Conservation (phyloP, 768 basidiomycete genomes). For the Boletus speciosus region DNA sequence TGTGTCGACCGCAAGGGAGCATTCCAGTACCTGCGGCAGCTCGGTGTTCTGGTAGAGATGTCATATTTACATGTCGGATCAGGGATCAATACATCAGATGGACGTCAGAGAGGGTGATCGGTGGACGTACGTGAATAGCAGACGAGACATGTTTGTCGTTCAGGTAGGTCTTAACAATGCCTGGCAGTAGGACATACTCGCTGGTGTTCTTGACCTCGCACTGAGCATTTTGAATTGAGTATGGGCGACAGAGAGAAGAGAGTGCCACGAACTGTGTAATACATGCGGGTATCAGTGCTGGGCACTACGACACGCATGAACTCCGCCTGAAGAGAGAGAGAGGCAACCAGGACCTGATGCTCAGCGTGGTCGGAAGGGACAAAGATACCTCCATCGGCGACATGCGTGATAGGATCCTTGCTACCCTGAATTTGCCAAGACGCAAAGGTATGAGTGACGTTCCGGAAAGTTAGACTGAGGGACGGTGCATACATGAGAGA, state of each 20-base stretch:
- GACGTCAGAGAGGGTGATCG: not conserved
- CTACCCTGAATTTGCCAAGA: slow-evolving; percentile 4
- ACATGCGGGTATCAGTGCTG: slow-evolving; percentile 15
- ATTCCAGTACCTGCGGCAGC: slow-evolving; percentile 18
- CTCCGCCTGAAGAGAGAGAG: slow-evolving; percentile 17
- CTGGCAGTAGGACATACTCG: slow-evolving; percentile 24
- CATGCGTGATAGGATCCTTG: slow-evolving; percentile 21
- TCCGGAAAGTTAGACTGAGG: not conserved
- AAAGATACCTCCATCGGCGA: slow-evolving; percentile 8
- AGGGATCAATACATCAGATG: not conserved
- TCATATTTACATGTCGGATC: too few species aligned
- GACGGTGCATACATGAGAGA: slow-evolving; percentile 6
- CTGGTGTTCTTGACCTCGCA: slow-evolving; percentile 27
- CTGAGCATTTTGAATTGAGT: slow-evolving; percentile 1
- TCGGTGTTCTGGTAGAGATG: slow-evolving; percentile 6
- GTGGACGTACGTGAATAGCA: slow-evolving; percentile 17
- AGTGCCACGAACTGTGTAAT: slow-evolving; percentile 13
- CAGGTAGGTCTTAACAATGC: slow-evolving; percentile 26
- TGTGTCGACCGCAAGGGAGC: slow-evolving; percentile 16
- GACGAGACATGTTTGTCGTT: slow-evolving; percentile 30
- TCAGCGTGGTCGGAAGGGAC: slow-evolving; percentile 12
- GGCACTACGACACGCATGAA: slow-evolving; percentile 26
- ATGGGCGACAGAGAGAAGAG: not conserved
- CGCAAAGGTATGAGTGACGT: not conserved
- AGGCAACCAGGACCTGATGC: slow-evolving; percentile 22